Percentiles rank a stretch among this genome's conserved stretches.
Conservation (phyloP, 345 rosid genomes). For the Pistacia atlantica region DNA sequence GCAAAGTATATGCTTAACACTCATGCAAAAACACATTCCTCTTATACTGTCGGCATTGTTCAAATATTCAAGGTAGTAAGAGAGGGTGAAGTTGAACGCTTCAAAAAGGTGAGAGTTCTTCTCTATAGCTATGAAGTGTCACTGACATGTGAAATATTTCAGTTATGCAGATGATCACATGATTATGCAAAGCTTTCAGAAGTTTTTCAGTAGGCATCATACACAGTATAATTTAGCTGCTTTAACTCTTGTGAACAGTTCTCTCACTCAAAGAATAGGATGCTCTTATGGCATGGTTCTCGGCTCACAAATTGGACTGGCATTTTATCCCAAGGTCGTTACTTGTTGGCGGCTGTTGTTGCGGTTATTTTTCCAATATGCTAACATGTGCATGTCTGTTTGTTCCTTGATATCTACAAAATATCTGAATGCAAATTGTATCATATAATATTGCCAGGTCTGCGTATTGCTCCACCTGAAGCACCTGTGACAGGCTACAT, state of each 20-base stretch:
- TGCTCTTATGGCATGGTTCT: conserved; percentile 97
- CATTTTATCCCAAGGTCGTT: conserved; percentile 87
- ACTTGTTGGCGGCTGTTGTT: background rate
- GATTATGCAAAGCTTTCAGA: background rate
- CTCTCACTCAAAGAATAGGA: conserved; percentile 58
- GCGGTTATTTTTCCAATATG: conserved; percentile 6
- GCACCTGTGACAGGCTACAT: conserved; percentile 90
- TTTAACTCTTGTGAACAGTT: conserved; percentile 47
- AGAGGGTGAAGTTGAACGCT: conserved; percentile 64
- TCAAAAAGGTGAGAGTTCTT: conserved; percentile 50
- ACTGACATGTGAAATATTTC: conserved; percentile 1
- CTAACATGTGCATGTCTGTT: background rate
- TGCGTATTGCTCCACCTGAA: conserved; percentile 97
- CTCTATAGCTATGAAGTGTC: background rate
- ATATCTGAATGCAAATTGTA: conserved; percentile 25
- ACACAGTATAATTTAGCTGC: conserved; percentile 2
- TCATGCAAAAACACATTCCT: conserved; percentile 86
- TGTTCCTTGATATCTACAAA: conserved; percentile 11
- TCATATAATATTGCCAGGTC: conserved; percentile 49
- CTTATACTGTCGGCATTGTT: conserved; percentile 63
- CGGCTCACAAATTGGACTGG: conserved; percentile 98
- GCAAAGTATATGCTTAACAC: conserved; percentile 74
- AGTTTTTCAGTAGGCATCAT: background rate
- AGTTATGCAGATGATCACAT: conserved; percentile 8
- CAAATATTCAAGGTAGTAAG: conserved; percentile 67